These are phyloP conservation scores for Boletus bicolor DNA, from an alignment of 768 basidiomycete genomes.

Conservation along the genomic window DNA sequence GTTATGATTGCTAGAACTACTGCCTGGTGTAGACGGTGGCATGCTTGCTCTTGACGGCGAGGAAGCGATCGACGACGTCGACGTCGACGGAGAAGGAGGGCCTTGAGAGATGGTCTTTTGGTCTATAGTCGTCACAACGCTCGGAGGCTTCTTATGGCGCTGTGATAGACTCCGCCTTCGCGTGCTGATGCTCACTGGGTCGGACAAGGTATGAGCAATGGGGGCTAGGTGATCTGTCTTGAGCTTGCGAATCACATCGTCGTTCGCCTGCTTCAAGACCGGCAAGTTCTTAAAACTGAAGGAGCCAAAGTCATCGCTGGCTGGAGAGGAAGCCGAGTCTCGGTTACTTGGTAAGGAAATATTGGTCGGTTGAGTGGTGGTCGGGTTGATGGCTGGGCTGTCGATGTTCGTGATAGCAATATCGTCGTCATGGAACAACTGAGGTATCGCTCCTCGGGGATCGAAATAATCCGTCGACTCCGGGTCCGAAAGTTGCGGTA, in stretches of 20 bases:
- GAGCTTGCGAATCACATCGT: slow-evolving; percentile 95
- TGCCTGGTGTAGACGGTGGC: slow-evolving; percentile 69
- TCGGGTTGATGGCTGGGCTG: slow-evolving; percentile 32
- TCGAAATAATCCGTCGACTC: slow-evolving; percentile 99
- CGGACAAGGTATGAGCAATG: slow-evolving; percentile 67
- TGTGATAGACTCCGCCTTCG: slow-evolving; percentile 82
- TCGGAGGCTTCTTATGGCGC: slow-evolving; percentile 75
- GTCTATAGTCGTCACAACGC: slow-evolving; percentile 69
- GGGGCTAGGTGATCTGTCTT: slow-evolving; percentile 87
- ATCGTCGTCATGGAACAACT: slow-evolving; percentile 91
- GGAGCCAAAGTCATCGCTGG: slow-evolving; percentile 90
- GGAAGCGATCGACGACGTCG: slow-evolving; percentile 87
- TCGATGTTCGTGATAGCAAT: slow-evolving; percentile 54
- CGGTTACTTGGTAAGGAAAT: slow-evolving; percentile 35
- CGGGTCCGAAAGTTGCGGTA: slow-evolving; percentile 91
- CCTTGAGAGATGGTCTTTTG: slow-evolving; percentile 61
- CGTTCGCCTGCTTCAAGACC: slow-evolving; percentile 95
- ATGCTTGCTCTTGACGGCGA: slow-evolving; percentile 78
- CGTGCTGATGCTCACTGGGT: slow-evolving; percentile 54
- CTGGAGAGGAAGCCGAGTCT: slow-evolving; percentile 48
- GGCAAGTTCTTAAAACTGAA: slow-evolving; percentile 99
- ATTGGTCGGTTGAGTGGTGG: slow-evolving; percentile 12
- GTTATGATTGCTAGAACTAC: slow-evolving; percentile 50
- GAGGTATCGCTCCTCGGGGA: slow-evolving; percentile 86
- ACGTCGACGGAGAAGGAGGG: slow-evolving; percentile 89